These are phyloP conservation scores for Naegleria lovaniensis DNA, from an alignment of 208 protist species.

Conservation along the genomic window DNA sequence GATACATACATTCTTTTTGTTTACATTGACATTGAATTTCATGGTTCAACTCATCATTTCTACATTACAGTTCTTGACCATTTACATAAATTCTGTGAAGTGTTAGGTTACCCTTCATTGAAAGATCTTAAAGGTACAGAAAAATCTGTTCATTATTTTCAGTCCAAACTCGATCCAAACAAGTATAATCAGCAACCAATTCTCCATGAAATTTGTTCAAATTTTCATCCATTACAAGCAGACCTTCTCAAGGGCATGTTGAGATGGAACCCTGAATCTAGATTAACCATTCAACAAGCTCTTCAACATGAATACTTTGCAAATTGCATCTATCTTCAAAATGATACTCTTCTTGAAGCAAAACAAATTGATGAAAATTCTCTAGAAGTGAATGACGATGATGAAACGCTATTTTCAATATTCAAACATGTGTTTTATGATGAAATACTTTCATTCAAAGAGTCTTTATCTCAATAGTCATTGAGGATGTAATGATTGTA, in stretches of 20 bases:
- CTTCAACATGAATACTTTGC: background rate
- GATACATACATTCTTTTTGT: no score
- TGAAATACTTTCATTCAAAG: background rate
- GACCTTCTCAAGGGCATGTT: background rate
- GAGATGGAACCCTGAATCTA: background rate
- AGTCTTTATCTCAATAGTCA: no score
- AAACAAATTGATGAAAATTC: background rate
- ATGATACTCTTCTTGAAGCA: background rate
- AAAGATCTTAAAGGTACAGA: background rate
- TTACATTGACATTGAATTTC: no score
- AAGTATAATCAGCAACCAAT: background rate
- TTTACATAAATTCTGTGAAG: slow-evolving; percentile 90
- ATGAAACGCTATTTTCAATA: background rate
- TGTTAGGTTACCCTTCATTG: slow-evolving; percentile 61
- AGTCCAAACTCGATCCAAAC: background rate
- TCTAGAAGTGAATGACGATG: background rate
- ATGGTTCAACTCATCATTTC: no score
- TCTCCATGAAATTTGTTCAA: background rate
- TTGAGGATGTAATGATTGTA: no score
- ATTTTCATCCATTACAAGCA: background rate
- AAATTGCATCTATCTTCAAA: background rate
- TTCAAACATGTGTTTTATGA: background rate
- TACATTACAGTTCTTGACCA: slow-evolving; percentile 72
- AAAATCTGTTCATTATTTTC: background rate
- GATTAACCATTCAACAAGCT: background rate